Conservation (phyloP, 2,329 filamentous ascomycete genomes). For the Alternaria metachromatica region DNA sequence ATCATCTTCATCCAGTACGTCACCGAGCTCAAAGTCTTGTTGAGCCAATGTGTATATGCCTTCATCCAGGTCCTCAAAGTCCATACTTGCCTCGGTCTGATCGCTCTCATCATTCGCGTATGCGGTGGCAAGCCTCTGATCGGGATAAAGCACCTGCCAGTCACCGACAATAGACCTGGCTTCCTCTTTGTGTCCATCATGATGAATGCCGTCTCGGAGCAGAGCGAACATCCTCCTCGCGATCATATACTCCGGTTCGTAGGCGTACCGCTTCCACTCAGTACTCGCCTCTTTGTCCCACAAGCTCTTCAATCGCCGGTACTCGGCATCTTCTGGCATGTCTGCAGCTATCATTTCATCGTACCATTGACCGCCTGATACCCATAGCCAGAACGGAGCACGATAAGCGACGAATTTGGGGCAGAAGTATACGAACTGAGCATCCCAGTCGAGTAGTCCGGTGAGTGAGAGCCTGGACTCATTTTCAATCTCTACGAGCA, state of each 20-base stretch:
- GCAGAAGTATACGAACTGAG: slow-evolving; percentile 19
- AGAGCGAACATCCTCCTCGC: neutral
- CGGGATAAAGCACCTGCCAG: neutral
- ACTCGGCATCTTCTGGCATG: neutral
- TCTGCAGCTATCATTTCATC: slow-evolving; percentile 23
- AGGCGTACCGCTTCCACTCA: slow-evolving; percentile 30
- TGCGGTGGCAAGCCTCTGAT: neutral
- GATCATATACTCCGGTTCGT: slow-evolving; percentile 25
- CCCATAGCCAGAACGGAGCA: slow-evolving; percentile 30
- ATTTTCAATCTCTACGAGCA: slow-evolving; percentile 22
- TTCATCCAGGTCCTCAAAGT: neutral
- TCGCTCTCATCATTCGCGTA: neutral
- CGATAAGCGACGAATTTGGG: slow-evolving; percentile 25
- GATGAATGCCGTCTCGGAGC: neutral
- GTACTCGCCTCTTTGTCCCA: slow-evolving; percentile 18
- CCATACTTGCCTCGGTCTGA: neutral
- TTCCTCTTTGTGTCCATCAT: neutral
- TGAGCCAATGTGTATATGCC: neutral
- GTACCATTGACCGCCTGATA: neutral
- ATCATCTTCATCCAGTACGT: neutral
- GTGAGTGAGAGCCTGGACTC: slow-evolving; percentile 16
- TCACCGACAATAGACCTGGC: neutral
- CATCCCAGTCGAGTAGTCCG: slow-evolving; percentile 34
- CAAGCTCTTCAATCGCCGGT: slow-evolving; percentile 20
- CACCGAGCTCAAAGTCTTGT: neutral